Base-by-base conservation (phyloP, 805 yeast species). In the Myxozyma neotropica region DNA sequence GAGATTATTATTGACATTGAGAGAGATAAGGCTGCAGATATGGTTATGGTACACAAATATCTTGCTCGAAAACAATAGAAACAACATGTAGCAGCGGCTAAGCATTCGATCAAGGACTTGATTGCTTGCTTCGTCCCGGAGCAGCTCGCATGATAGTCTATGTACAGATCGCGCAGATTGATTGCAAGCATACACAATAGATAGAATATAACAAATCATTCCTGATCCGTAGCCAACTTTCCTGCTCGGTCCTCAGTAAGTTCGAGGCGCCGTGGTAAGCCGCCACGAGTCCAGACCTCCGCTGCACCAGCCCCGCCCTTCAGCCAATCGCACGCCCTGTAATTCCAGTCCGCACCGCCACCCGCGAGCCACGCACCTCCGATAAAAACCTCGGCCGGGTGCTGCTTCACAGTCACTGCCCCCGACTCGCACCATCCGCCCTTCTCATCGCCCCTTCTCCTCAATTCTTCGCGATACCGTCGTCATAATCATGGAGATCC, bases 401-500 rank as follows among this genome's bases (percentile, higher is more conserved):
- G 21, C 46, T 39, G 15, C n/a, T 40, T 27, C 12, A 12, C 55
- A 26, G 27, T n/a, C 42, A 8, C 56, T 29, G 40, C 24, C 15
- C 48, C 36, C 21, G 4, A n/a, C 43, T 29, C 27, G 36, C 51
- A 12, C n/a, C 45, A 24, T 38, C 45, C 53, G 19, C 36, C 44
- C 19, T 29, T 38, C 24, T 24, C 21, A 12, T 44, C 26, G 19
- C 26, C 10, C 10, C 19, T 27, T 38, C 35, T 35, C 39, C 23
- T 29, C 55, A 31, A 24, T 43, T 21, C n/a, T 15, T 15, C 17
- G 38, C n/a, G 12, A 13, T 27, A 3, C 8, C 38, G 2, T 19
- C 43, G 23, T 31, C 40, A n/a, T 19, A 26, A 4, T 19, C 15
- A 91, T 91, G 97, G 97, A 91, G 72, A 74, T 89, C 26, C 73